phyloP scores from a whole-genome alignment of 345 rosid species.

The Eucalyptus pumila region DNA sequence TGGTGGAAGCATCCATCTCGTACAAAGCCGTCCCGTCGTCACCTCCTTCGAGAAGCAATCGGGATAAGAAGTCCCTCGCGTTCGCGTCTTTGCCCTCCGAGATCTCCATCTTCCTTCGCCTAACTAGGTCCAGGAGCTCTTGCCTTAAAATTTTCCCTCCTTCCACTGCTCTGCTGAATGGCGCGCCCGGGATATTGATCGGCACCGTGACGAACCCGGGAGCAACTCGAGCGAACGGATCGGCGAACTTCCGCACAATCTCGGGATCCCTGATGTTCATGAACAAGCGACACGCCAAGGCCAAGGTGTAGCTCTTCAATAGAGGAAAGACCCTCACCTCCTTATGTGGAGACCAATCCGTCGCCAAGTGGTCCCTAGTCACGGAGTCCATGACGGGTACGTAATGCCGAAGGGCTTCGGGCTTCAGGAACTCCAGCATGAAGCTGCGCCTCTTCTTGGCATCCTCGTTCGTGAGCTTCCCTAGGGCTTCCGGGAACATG shows the following conservation, averaged over 20 bases:
- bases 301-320: neutral
- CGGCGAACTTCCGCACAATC: neutral
- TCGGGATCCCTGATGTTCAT: neutral
- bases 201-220: neutral
- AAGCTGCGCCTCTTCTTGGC: neutral
- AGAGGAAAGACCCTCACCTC: neutral
- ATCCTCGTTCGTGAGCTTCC: neutral
- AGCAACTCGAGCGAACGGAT: neutral
- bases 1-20: neutral
- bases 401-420: neutral
- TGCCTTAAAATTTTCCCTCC: neutral
- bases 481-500: neutral
- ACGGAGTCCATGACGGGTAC: neutral
- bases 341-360: neutral
- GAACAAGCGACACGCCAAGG: neutral
- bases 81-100: neutral
- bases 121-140: neutral
- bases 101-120: neutral
- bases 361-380: neutral
- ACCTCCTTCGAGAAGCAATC: neutral
- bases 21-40: neutral
- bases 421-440: neutral
- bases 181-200: neutral
- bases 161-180: neutral
- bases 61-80: neutral